Base-by-base conservation (phyloP, 306 rosid genomes). In the Morella rubra region DNA sequence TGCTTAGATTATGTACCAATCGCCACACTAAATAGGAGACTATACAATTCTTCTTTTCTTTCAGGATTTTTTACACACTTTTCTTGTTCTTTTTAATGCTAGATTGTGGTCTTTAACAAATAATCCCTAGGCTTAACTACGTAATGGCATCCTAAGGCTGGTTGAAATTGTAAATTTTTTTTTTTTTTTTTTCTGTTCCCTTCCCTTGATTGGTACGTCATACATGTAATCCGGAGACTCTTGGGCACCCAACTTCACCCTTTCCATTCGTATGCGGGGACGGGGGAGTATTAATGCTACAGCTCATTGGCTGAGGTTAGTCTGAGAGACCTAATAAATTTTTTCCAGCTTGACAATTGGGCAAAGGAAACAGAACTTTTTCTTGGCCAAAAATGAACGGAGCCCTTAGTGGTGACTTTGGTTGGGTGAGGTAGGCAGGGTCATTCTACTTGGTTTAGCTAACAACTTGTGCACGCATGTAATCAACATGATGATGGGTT, bases 401-500 rank as follows among this genome's bases (percentile, higher is more conserved):
- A 40, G 69, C 46, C 47, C 19, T 27, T 53, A 15, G 16, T 49
- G 3, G 62, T 60, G 19, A 18, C 12, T 42, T 60, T 60, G 8
- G 67, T 18, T 60, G 27, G 41, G n/a, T 60, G 8, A 27, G 70
- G n/a, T 41, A 16, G 70, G 14, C 22, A 41, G 10, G 70, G 70
- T 14, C 18, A 18, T 40, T 65, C 22, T 41, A 4, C 49, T 65
- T 40, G 49, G 47, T 65, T 65, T 22, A 7, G 46, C 4, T 65
- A 20, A 65, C 46, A 42, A 16, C 49, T 65, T 18, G n/a, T 42
- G 4, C 54, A 40, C 16, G 9, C 20, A 15, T 44, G 60, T 69
- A 44, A 44, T 69, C 49, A 40, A 8, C 15, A 40, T 54, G 65
- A 54, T 47, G 75, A 41, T 27, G 54, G 69, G 59, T 1, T 81